Base-by-base conservation (phyloP, 2,329 filamentous ascomycete species). In the Aspergillus sp. region DNA sequence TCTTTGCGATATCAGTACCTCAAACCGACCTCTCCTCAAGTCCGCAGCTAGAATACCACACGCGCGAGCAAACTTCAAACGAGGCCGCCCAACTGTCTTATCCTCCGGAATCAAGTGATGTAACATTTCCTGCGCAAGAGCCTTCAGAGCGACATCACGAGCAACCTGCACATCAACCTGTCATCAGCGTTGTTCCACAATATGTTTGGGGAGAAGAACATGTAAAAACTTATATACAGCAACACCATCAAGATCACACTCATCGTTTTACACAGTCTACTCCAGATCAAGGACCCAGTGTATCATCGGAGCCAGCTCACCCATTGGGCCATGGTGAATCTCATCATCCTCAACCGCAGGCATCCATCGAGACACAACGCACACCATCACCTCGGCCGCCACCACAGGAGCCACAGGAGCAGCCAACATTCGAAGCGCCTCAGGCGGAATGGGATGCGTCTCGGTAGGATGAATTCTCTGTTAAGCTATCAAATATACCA, bases 381-480 rank as follows among this genome's bases (percentile, higher is more conserved):
- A 73, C 71, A 53, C 77, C 81, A 66, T 74, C 75, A 60, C 73
- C 62, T 51, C 59, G 62, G 14, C 65, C 66, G 11, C 58, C 61
- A 12, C 64, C 65, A 8, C 43, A 47, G n/a, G 24, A 37, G 14
- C 24, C 65, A 8, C 43, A 47, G n/a, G 37, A 37, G 14, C 24
- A 51, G 17, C 19, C 47, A 19, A 51, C 35, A 8, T 86, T 84
- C 64, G 83, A 83, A 54, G 80, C 84, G n/a, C 85, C 85, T 11
- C 76, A 78, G 48, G 76, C 80, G 64, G 79, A 85, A 66, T 88
- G 86, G 86, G 84, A 88, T 71, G 84, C 85, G 40, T 83, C 83
- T 57, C 79, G 79, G 80, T 86, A 77, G 66, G 81, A 67, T 52
- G 41, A 4, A 31, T 35, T 7, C 8, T 37, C 69, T 56, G 67